A percentile compares a stretch with the other conserved stretches of the same genome.
Evolutionary conservation across 257 asterid species (phyloP).

Genomic region (Craterostigma plantagineum): DNA sequence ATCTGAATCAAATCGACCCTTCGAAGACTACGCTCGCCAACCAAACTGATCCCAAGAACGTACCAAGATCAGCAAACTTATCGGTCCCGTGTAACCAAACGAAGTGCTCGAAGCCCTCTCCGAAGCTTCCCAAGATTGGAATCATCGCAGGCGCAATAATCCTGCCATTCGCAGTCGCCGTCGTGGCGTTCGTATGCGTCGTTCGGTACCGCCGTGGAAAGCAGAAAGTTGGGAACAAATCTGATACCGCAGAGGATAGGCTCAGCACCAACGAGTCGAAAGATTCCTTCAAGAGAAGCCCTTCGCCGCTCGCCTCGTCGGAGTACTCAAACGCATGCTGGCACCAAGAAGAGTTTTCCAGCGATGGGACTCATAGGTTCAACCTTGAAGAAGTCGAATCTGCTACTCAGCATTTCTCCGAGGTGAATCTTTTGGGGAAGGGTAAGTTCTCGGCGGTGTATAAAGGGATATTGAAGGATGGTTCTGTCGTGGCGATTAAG

Average conservation of each 20-base stretch:
- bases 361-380: conserved; percentile 30
- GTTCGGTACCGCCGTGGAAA: conserved; percentile 30
- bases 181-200: conserved; percentile 18
- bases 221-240: conserved; percentile 47
- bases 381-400: conserved; percentile 84
- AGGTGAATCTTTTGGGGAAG: conserved; percentile 54
- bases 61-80: conserved; percentile 36
- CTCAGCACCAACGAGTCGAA: conserved; percentile 19
- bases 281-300: conserved; percentile 33
- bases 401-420: conserved; percentile 89
- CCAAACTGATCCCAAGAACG: conserved; percentile 7
- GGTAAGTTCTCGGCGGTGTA: conserved; percentile 66
- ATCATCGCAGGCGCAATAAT: conserved; percentile 31
- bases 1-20: conserved; percentile 18
- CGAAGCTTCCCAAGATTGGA: conserved; percentile 33
- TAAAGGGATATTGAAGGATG: conserved; percentile 69
- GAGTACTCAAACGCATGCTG: conserved; percentile 24
- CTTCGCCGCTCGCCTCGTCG: conserved; percentile 42
- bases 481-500: conserved; percentile 57
- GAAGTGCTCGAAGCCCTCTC: conserved; percentile 29
- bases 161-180: conserved; percentile 14
- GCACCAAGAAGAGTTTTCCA: conserved; percentile 11
- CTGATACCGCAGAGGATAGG: conserved; percentile 36
- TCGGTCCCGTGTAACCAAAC: conserved; percentile 31
- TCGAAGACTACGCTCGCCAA: conserved; percentile 8